Evolutionary conservation across 495 filamentous ascomycete species (phyloP).

Genomic region (Annulohypoxylon bovei): DNA sequence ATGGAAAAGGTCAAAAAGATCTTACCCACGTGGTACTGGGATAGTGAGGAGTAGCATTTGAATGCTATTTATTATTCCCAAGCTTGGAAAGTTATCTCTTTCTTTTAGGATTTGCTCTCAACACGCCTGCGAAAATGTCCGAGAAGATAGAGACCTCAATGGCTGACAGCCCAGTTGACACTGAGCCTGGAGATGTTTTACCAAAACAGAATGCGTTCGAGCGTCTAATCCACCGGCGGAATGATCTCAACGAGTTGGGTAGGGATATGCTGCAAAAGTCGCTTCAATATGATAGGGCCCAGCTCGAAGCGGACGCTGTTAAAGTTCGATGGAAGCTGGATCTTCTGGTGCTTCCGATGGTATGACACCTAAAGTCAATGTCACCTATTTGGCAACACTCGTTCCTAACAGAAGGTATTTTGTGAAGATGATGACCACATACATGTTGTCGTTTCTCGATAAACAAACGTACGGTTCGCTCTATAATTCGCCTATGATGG

Average conservation of each 20-base stretch:
- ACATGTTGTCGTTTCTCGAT: conserved; percentile 48
- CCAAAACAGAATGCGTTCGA: conserved; percentile 32
- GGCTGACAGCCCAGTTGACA: conserved; percentile 20
- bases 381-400: neutral
- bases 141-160: conserved; percentile 27
- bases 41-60: conserved; percentile 25
- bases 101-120: neutral
- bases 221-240: conserved; percentile 28
- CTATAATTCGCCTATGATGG: conserved; percentile 15
- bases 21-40: neutral
- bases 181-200: conserved; percentile 21
- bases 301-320: conserved; percentile 44
- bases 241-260: conserved; percentile 41
- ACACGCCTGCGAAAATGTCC: conserved; percentile 22
- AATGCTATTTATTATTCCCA: neutral
- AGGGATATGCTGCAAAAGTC: conserved; percentile 44
- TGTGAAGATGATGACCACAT: conserved; percentile 46
- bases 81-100: neutral
- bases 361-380: conserved; percentile 12
- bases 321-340: conserved; percentile 45
- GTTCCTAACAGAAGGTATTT: conserved; percentile 19
- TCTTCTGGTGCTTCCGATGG: conserved; percentile 47
- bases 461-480: conserved; percentile 46
- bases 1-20: neutral
- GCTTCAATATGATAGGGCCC: conserved; percentile 45